These are phyloP conservation scores for Prillingera fragicola DNA, from an alignment of 1,284 basidiomycete species.

Conservation along the genomic window DNA sequence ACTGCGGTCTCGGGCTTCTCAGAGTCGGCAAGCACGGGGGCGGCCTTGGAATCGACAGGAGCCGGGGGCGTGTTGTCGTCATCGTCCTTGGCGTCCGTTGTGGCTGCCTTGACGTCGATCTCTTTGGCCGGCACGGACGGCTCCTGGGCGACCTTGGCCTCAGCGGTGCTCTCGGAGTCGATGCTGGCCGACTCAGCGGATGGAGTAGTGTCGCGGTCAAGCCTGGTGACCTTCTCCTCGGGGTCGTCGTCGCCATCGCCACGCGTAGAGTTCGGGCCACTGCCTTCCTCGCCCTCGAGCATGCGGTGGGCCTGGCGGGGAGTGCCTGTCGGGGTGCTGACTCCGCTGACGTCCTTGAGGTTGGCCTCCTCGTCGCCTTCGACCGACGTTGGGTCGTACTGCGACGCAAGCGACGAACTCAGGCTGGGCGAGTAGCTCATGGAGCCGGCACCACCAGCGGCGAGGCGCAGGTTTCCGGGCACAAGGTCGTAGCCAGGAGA, in stretches of 20 bases:
- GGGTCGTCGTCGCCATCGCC: conserved; percentile 3
- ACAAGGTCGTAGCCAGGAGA: conserved; percentile 31
- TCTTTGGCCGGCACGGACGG: conserved; percentile 14
- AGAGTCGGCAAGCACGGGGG: not conserved
- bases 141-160: conserved; percentile 16
- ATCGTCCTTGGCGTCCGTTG: not conserved
- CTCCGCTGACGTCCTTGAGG: conserved; percentile 39
- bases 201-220: not conserved
- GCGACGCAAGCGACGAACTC: conserved; percentile 28
- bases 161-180: conserved; percentile 19
- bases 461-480: conserved; percentile 34
- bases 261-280: conserved; percentile 7
- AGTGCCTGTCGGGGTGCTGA: conserved; percentile 40
- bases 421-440: conserved; percentile 21
- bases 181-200: no score
- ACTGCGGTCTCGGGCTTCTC: not conserved
- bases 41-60: conserved; percentile 2
- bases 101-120: not conserved
- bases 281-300: conserved; percentile 22
- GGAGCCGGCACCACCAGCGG: conserved; percentile 14
- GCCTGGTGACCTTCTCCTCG: conserved; percentile 2
- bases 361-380: conserved; percentile 28
- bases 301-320: conserved; percentile 33
- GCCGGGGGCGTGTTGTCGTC: conserved; percentile 5
- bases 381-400: conserved; percentile 30